Percentiles rank a stretch among this genome's conserved stretches.
phyloP scores from a whole-genome alignment of 163 green algal species.

The Chlamydomonas reinhardtii region DNA sequence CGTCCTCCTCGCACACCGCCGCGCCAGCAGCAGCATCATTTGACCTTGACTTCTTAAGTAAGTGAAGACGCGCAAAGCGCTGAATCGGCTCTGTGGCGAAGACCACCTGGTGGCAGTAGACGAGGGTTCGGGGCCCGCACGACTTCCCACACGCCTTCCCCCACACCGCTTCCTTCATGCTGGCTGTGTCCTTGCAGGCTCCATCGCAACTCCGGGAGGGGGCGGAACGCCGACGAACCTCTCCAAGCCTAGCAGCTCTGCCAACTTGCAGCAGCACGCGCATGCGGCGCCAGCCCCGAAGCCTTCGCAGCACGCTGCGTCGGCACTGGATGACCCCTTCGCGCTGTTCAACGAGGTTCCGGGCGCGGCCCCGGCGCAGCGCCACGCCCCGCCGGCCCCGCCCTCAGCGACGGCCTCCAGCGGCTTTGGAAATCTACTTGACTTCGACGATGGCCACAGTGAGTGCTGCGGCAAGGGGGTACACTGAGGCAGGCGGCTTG shows the following conservation, averaged over 20 bases:
- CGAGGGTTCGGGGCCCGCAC: too few relatives aligned
- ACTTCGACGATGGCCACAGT: constrained; percentile 14
- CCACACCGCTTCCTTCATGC: too few relatives aligned
- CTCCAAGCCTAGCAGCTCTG: constrained; percentile 13
- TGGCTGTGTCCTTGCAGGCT: background rate
- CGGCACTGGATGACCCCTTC: constrained; percentile 56
- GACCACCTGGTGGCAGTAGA: too few relatives aligned
- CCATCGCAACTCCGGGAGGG: background rate
- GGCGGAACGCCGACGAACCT: background rate
- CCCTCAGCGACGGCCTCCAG: background rate
- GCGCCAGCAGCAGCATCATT: background rate
- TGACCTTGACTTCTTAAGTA: constrained; percentile 47
- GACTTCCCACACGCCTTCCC: too few relatives aligned
- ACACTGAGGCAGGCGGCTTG: too few relatives aligned
- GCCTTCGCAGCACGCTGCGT: background rate
- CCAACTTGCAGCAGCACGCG: constrained; percentile 3
- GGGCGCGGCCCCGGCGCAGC: constrained; percentile 46
- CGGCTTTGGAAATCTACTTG: background rate
- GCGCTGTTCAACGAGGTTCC: constrained; percentile 55
- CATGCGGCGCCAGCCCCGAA: background rate
- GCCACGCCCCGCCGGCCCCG: background rate
- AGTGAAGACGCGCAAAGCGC: background rate
- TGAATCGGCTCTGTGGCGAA: background rate
- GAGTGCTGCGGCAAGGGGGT: background rate
- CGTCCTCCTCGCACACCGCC: too few relatives aligned